Evolutionary conservation across 352 stramenopile genomes (phyloP), one percentile per base, ranked within the genome.

Genomic region (Phytopythium oedochilum): DNA sequence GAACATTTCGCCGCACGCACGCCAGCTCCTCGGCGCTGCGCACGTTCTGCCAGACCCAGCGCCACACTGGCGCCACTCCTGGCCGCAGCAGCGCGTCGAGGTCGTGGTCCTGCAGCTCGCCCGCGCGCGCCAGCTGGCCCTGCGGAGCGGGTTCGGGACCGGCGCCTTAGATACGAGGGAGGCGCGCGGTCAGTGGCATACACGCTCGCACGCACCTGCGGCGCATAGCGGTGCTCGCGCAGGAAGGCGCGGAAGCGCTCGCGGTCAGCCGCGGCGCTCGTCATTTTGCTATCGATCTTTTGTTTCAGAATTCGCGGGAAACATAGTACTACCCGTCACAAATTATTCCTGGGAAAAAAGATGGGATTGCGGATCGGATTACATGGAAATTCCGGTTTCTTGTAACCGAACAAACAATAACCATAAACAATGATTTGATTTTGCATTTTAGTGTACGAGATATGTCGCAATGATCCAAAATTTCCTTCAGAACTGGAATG

Each of bases 201-300:
- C n/a, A n/a, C n/a, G 14, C 10, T 3, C 6, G 11, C 32, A 40
- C 15, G 17, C 10, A 74, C 71, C 60, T 78, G 68, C 28, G 72
- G 72, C 10, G 49, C 57, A 49, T 83, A 83, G 53, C 46, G 69
- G 18, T 71, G 72, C 54, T 69, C 61, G 32, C 54, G 59, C 26
- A 83, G 64, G 57, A 83, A 83, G 54, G 57, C 64, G 20, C 62
- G 72, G 47, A 83, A 73, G 26, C 54, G 64, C n/a, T 68, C 59
- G 44, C 66, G 69, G 18, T 78, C 72, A 5, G 35, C 40, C 1
- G 40, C 10, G 4, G 40, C 12, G 20, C 29, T 32, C 12, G 43
- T 36, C 50, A 51, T 63, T 40, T 49, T 25, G 15, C 7, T 25
- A n/a, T 28, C 9, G n/a, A 26, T 9, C 9, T 32, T 5, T 32